phyloP scores from a whole-genome alignment of 2,329 filamentous ascomycete species.

The Chaetomiaceae sp. region DNA sequence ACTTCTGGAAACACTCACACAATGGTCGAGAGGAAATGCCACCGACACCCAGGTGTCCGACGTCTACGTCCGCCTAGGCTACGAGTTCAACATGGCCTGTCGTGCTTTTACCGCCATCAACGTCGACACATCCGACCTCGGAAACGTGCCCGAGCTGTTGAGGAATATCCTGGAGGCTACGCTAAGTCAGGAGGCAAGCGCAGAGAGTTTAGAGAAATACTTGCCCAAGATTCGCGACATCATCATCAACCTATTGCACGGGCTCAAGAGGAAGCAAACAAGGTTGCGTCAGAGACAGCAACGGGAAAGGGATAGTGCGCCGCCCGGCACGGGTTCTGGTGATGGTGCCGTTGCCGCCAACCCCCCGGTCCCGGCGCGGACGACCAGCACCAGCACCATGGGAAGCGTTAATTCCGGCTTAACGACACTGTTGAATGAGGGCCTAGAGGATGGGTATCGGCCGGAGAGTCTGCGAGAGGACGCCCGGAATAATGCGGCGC shows the following conservation, averaged over 20 bases:
- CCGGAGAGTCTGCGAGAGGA: slow-evolving; percentile 37
- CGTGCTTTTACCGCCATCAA: slow-evolving; percentile 95
- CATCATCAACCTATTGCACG: slow-evolving; percentile 95
- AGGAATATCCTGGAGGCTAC: slow-evolving; percentile 92
- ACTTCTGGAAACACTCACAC: slow-evolving; percentile 91
- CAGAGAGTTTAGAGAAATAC: slow-evolving; percentile 89
- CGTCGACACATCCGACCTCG: slow-evolving; percentile 88
- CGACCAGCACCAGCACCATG: slow-evolving; percentile 56
- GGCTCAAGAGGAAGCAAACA: slow-evolving; percentile 94
- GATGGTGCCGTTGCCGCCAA: slow-evolving; percentile 31
- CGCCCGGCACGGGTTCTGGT: slow-evolving; percentile 24
- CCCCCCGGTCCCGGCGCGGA: slow-evolving; percentile 44
- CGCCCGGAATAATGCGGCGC: slow-evolving; percentile 29
- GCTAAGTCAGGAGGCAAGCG: slow-evolving; percentile 90
- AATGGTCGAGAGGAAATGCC: slow-evolving; percentile 91
- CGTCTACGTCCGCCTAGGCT: slow-evolving; percentile 93
- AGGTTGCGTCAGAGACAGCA: slow-evolving; percentile 65
- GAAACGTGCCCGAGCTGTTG: slow-evolving; percentile 88
- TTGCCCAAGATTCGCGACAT: slow-evolving; percentile 94
- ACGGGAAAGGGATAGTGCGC: slow-evolving; percentile 49
- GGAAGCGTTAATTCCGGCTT: slow-evolving; percentile 55
- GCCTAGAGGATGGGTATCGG: slow-evolving; percentile 49
- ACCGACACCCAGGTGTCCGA: slow-evolving; percentile 95
- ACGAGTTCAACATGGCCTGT: slow-evolving; percentile 99
- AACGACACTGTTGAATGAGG: slow-evolving; percentile 57